Conservation (phyloP, 2,329 filamentous ascomycete species). For the Diaporthe aspalathi region DNA sequence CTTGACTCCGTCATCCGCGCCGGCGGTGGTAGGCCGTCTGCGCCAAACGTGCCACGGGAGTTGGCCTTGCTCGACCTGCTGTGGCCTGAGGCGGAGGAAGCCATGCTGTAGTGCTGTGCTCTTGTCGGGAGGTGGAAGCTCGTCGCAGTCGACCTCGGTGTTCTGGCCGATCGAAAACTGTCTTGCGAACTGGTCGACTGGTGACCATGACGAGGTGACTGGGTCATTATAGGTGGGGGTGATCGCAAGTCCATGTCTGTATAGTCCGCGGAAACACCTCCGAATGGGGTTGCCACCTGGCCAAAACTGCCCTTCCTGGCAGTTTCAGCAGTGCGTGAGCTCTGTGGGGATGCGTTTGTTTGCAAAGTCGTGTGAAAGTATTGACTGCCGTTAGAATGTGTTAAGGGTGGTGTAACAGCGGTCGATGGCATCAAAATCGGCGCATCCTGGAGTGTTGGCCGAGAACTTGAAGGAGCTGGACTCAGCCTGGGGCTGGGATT, state of each 20-base stretch:
- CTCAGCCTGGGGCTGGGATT: constrained; percentile 8
- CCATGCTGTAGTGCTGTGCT: constrained; percentile 27
- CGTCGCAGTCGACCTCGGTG: constrained; percentile 27
- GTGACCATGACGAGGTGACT: background rate
- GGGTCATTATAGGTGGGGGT: background rate
- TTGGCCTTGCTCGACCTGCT: constrained; percentile 24
- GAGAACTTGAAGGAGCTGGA: constrained; percentile 21
- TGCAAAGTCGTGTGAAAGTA: background rate
- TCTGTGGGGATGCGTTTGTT: constrained; percentile 17
- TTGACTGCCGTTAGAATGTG: background rate
- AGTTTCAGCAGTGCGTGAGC: background rate
- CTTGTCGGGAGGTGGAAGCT: constrained; percentile 35
- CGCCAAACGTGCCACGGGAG: constrained; percentile 14
- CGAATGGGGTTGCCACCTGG: constrained; percentile 1
- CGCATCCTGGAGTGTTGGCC: constrained; percentile 16
- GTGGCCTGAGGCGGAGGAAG: constrained; percentile 12
- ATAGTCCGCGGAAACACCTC: constrained; percentile 1
- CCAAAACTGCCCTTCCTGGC: constrained; percentile 23
- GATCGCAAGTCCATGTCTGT: background rate
- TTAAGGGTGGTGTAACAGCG: background rate
- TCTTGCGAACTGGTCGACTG: constrained; percentile 12
- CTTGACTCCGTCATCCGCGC: constrained; percentile 11
- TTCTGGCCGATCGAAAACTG: constrained; percentile 1
- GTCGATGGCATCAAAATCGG: constrained; percentile 14
- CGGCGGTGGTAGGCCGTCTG: constrained; percentile 18